phyloP scores from a whole-genome alignment of 148 eudicot species.

The Chenopodium album region DNA sequence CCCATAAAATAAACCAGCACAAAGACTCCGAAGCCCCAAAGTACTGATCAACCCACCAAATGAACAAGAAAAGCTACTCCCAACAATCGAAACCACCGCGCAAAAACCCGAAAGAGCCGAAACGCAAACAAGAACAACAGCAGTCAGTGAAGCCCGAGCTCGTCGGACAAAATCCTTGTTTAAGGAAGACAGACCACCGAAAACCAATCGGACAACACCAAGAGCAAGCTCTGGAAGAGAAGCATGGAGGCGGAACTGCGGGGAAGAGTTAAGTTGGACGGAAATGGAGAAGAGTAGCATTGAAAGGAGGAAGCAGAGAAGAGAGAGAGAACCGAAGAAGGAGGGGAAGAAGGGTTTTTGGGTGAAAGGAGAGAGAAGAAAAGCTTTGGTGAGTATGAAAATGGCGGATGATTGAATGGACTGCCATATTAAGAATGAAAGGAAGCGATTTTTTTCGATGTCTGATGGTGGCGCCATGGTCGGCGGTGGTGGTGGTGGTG shows the following conservation, averaged over 20 bases:
- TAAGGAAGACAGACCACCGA: constrained; percentile 33
- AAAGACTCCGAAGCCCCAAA: constrained; percentile 53
- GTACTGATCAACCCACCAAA: constrained; percentile 15
- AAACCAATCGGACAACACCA: constrained; percentile 37
- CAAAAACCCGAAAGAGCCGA: constrained; percentile 44
- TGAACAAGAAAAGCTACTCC: constrained; percentile 23
- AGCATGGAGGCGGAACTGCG: constrained; percentile 41
- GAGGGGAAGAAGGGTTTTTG: constrained; percentile 29
- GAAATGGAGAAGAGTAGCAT: constrained; percentile 39
- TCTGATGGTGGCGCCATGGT: background rate
- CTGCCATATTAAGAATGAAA: constrained; percentile 84
- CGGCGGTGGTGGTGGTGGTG: constrained; percentile 1
- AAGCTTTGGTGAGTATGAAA: constrained; percentile 39
- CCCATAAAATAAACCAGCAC: constrained; percentile 61
- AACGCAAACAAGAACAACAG: constrained; percentile 39
- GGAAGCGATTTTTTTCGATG: constrained; percentile 42
- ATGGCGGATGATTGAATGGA: constrained; percentile 48
- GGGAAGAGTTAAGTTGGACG: constrained; percentile 37
- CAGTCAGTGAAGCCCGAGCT: constrained; percentile 40
- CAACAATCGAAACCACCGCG: constrained; percentile 35
- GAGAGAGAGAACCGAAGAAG: constrained; percentile 25
- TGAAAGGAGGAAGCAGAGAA: constrained; percentile 44
- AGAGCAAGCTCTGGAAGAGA: constrained; percentile 36
- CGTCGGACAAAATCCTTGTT: constrained; percentile 37
- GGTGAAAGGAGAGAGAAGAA: constrained; percentile 35